A percentile compares a stretch with the other conserved stretches of the same genome.
Conservation (phyloP, 768 basidiomycete species). For the Leccinellum albellum region DNA sequence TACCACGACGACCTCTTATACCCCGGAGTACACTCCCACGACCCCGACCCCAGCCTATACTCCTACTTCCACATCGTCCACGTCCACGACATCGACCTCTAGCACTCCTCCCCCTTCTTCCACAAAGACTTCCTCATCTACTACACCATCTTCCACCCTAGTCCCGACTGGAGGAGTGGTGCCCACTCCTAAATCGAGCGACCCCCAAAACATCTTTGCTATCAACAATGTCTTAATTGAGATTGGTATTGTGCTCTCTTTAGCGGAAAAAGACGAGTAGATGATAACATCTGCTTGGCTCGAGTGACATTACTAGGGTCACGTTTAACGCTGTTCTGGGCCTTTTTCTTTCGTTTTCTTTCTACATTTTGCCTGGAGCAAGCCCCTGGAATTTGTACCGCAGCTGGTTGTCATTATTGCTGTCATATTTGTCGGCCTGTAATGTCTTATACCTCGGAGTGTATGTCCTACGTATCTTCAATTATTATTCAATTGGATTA, state of each 20-base stretch:
- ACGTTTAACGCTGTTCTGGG: neutral
- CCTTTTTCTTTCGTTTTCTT: neutral
- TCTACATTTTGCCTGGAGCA: constrained; percentile 5
- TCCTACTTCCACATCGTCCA: constrained; percentile 23
- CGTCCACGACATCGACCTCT: constrained; percentile 19
- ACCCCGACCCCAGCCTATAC: constrained; percentile 15
- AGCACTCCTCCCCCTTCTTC: constrained; percentile 9
- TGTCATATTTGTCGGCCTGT: constrained; percentile 9
- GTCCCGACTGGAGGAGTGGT: constrained; percentile 22
- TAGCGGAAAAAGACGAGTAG: constrained; percentile 2
- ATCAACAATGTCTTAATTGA: constrained; percentile 37
- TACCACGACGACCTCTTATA: constrained; percentile 19
- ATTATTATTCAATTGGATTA: neutral
- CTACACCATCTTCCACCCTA: constrained; percentile 23
- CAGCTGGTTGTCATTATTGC: neutral
- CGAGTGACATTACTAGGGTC: neutral
- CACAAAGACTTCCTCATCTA: constrained; percentile 14
- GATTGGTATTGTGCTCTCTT: constrained; percentile 23
- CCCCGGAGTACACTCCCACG: constrained; percentile 15
- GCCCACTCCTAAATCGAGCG: constrained; percentile 28
- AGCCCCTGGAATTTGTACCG: neutral
- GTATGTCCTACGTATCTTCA: constrained; percentile 2
- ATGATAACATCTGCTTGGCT: neutral
- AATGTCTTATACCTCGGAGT: constrained; percentile 21
- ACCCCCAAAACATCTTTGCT: constrained; percentile 33